Evolutionary conservation across 2,329 filamentous ascomycete species (phyloP), one percentile per base, ranked within the genome.

Genomic region (Emericellopsis cladophorae): DNA sequence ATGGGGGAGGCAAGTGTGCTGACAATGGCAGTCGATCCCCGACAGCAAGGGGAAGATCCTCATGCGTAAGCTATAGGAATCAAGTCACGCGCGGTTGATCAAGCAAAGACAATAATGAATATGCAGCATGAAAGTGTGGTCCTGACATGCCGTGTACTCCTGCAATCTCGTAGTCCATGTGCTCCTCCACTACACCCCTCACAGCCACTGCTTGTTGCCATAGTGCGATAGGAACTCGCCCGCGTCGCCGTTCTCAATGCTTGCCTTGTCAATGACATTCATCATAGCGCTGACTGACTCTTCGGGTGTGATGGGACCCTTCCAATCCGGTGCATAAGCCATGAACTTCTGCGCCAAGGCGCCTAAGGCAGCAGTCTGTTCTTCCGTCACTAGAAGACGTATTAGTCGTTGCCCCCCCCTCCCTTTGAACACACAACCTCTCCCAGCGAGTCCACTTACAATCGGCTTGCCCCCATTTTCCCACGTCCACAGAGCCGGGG

Each of bases 151-250:
- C 18, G 18, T 21, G 18, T 5, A 21, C 3, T 21, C 18, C 18
- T 21, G 18, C 18, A 4, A 21, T 21, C 18, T 21, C 5, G 18
- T 21, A 21, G 5, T 4, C 4, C 5, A 5, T 21, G 5, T 21
- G 4, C 3, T 21, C 18, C 5, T 5, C 18, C 18, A 21, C 18
- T 21, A 4, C 18, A 21, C 3, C 31, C 31, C 38, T 33, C 35
- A 44, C 4, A 44, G 16, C 42, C 42, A 44, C n/a, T 10, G 5
- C 39, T 44, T 41, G 39, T 40, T 40, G 7, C 43, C 43, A 11
- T 18, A 18, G 26, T 42, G 43, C n/a, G 43, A 45, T 15, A 45
- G 9, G 16, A 40, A 32, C 7, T 29, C 23, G 18, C 43, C 43
- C 7, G 37, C 43, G 22, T 42, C 22, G 7, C 40, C 40, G 11